Base-by-base conservation (phyloP, 441 rosid species). In the Bruguiera hainesii region DNA sequence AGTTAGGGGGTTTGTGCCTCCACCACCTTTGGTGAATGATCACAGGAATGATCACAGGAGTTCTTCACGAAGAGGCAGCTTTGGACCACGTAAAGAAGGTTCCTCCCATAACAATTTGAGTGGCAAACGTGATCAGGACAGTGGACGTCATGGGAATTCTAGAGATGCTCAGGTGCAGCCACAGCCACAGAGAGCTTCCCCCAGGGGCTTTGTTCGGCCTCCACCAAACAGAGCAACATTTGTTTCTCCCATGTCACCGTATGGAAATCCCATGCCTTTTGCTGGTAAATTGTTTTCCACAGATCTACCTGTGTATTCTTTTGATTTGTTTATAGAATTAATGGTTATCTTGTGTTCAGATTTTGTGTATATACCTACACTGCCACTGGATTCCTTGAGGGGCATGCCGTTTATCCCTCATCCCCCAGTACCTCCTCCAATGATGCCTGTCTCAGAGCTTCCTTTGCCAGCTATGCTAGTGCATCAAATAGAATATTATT, bases 401-500 rank as follows among this genome's bases (percentile, higher is more conserved):
- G 82, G 81, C 68, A 61, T 84, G 80, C 79, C 86, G 69, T 68
- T 66, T 63, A 66, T 75, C 57, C 56, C 75, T 73, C 75, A 39
- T n/a, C 30, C 79, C 53, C 75, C 86, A 13, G 35, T 74, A 64
- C 85, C 75, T 63, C 23, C 86, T 6, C 18, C 85, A 35, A 80
- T 73, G 79, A 70, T 75, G 60, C 85, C 79, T 70, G 64, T 78
- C 60, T 83, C 77, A 23, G 92, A 89, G 42, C 72, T 67, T 73
- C 83, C 82, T 56, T 79, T 93, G 82, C 79, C 78, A 70, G 64
- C 73, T 11, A 79, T 65, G 73, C 75, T 93, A 68, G 75, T 82
- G 69, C 74, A 68, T 39, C 98, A 93, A 75, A 89, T 93, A 74
- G 91, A 90, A 53, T 93, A 82, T 74, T 87, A 87, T 78, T 87